Evolutionary conservation across 2,329 filamentous ascomycete species (phyloP).

Genomic region (Trichothecium sympodiale): DNA sequence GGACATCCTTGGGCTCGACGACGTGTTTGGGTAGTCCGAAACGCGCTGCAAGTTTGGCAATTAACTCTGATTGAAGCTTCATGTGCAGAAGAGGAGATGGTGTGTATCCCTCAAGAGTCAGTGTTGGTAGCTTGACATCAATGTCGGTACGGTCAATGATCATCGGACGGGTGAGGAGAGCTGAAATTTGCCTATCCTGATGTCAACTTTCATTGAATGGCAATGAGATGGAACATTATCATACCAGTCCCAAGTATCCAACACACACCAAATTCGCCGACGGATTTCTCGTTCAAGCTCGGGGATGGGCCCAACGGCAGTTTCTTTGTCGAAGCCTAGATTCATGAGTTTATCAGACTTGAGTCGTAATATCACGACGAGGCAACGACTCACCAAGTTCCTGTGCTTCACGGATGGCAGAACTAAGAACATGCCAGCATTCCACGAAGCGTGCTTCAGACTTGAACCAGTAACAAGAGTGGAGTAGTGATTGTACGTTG

Average conservation of each 20-base stretch:
- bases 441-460: constrained; percentile 24
- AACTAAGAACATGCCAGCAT: constrained; percentile 23
- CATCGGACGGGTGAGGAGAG: constrained; percentile 19
- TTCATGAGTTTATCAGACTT: not conserved
- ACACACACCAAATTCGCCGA: constrained; percentile 23
- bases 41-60: constrained; percentile 14
- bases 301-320: constrained; percentile 12
- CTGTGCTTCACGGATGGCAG: constrained; percentile 23
- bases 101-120: constrained; percentile 18
- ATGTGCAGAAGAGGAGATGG: constrained; percentile 21
- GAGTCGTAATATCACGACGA: not conserved
- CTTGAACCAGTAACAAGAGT: constrained; percentile 27
- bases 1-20: constrained; percentile 15
- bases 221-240: too few relatives aligned
- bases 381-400: constrained; percentile 16
- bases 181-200: constrained; percentile 21
- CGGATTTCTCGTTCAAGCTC: constrained; percentile 25
- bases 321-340: constrained; percentile 21
- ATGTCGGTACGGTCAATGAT: constrained; percentile 22
- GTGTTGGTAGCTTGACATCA: constrained; percentile 18
- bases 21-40: constrained; percentile 20
- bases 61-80: constrained; percentile 24
- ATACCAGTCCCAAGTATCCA: constrained; percentile 28
- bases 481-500: constrained; percentile 23
- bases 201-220: not conserved